Percentiles rank a stretch among this genome's conserved stretches.
phyloP scores from a whole-genome alignment of 768 basidiomycete species.

The Sistotremastrum suecicum region DNA sequence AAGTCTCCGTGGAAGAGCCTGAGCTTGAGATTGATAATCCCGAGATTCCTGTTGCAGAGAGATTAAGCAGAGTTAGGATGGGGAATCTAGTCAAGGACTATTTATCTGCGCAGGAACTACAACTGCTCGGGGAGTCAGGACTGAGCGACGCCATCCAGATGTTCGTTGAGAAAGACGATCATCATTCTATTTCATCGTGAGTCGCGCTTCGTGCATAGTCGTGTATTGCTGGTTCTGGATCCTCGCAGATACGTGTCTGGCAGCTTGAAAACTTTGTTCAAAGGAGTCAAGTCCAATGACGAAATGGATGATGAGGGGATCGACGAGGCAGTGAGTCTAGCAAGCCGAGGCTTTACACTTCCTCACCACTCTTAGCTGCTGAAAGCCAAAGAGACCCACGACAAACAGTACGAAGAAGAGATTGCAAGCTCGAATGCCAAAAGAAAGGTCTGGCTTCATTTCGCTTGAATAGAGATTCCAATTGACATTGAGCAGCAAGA shows the following conservation, averaged over 20 bases:
- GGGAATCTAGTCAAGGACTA: slow-evolving; percentile 87
- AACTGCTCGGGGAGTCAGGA: slow-evolving; percentile 76
- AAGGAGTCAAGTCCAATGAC: slow-evolving; percentile 48
- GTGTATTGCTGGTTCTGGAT: neutral
- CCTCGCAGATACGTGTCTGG: slow-evolving; percentile 48
- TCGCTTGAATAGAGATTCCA: neutral
- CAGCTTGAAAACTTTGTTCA: slow-evolving; percentile 48
- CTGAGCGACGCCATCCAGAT: slow-evolving; percentile 91
- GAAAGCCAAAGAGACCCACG: slow-evolving; percentile 30
- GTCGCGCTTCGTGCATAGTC: slow-evolving; percentile 15
- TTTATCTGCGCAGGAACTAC: slow-evolving; percentile 81
- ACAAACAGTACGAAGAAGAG: slow-evolving; percentile 51
- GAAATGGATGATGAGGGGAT: slow-evolving; percentile 61
- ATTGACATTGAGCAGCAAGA: neutral
- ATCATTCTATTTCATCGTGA: slow-evolving; percentile 78
- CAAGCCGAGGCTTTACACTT: neutral
- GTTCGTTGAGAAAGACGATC: slow-evolving; percentile 97
- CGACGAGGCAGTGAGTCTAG: slow-evolving; percentile 47
- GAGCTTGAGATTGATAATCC: slow-evolving; percentile 74
- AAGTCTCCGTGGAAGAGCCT: slow-evolving; percentile 62
- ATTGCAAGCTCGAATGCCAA: slow-evolving; percentile 30
- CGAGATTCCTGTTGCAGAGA: slow-evolving; percentile 50
- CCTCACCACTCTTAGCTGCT: slow-evolving; percentile 31
- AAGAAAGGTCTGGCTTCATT: slow-evolving; percentile 24
- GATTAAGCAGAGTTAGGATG: slow-evolving; percentile 69